phyloP scores from a whole-genome alignment of 768 basidiomycete genomes.

The Phlebiopsis flavidoalba region DNA sequence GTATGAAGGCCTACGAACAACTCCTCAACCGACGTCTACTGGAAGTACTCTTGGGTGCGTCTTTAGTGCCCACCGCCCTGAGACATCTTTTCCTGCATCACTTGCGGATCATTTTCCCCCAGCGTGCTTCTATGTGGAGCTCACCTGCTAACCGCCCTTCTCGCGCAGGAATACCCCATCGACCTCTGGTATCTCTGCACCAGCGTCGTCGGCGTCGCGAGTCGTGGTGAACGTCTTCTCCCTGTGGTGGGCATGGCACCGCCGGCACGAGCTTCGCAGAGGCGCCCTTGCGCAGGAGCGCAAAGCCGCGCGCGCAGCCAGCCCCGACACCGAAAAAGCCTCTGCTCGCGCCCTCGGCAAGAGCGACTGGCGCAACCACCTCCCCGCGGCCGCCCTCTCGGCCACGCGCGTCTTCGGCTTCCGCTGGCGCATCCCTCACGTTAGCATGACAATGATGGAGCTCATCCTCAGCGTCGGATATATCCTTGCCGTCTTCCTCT shows the following conservation, averaged over 20 bases:
- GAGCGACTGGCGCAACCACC: conserved; percentile 16
- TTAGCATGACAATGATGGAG: conserved; percentile 24
- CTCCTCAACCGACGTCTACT: background rate
- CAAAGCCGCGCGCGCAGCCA: background rate
- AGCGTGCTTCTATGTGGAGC: background rate
- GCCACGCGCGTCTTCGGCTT: conserved; percentile 22
- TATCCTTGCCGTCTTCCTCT: conserved; percentile 21
- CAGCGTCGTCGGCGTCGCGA: conserved; percentile 13
- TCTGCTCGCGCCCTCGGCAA: background rate
- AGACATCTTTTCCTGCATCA: background rate
- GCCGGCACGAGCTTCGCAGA: conserved; percentile 9
- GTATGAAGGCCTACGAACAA: background rate
- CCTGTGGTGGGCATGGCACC: conserved; percentile 15
- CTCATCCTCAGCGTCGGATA: conserved; percentile 22
- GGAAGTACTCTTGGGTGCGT: background rate
- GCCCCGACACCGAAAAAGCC: background rate
- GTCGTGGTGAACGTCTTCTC: conserved; percentile 13
- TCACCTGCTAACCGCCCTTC: background rate
- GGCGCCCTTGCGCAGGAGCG: background rate
- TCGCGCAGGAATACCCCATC: conserved; percentile 10
- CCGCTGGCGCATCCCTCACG: conserved; percentile 22
- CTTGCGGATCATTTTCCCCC: background rate
- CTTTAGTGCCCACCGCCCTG: background rate
- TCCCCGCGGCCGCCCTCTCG: conserved; percentile 22
- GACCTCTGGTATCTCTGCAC: conserved; percentile 15